These are phyloP conservation scores for Schizophyllum amplum DNA, from an alignment of 1,284 basidiomycete genomes.

Conservation along the genomic window DNA sequence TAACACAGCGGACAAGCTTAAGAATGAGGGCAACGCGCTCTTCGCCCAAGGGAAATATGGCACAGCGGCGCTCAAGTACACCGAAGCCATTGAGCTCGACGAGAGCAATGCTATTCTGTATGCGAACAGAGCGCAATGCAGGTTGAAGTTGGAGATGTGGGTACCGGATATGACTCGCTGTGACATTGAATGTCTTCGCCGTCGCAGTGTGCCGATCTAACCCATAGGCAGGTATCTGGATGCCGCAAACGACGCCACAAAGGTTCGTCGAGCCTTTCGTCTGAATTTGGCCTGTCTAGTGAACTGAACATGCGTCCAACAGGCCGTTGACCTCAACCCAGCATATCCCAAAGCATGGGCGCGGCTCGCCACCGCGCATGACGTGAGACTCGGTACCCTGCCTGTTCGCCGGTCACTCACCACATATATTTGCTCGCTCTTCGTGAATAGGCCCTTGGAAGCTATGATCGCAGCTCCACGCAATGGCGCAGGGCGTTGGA, in stretches of 20 bases:
- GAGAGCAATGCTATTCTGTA: slow-evolving; percentile 21
- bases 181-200: neutral
- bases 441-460: too few species aligned
- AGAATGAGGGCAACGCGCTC: slow-evolving; percentile 23
- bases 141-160: slow-evolving; percentile 17
- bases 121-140: slow-evolving; percentile 25
- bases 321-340: slow-evolving; percentile 27
- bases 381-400: slow-evolving; percentile 19
- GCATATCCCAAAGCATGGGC: slow-evolving; percentile 28
- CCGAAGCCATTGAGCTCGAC: slow-evolving; percentile 18
- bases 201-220: too few species aligned
- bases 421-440: neutral
- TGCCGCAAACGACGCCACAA: slow-evolving; percentile 16
- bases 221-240: slow-evolving; percentile 22
- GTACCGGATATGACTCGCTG: neutral
- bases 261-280: slow-evolving; percentile 8
- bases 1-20: slow-evolving; percentile 12
- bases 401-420: neutral
- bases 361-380: slow-evolving; percentile 22
- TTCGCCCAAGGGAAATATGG: slow-evolving; percentile 19
- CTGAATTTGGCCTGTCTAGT: too few species aligned
- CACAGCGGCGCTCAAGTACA: slow-evolving; percentile 19
- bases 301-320: neutral
- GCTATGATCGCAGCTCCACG: neutral
- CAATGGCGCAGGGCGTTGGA: slow-evolving; percentile 8